These are phyloP conservation scores for Basipetospora chlamydospora DNA, from an alignment of 2,329 filamentous ascomycete genomes.

Conservation along the genomic window DNA sequence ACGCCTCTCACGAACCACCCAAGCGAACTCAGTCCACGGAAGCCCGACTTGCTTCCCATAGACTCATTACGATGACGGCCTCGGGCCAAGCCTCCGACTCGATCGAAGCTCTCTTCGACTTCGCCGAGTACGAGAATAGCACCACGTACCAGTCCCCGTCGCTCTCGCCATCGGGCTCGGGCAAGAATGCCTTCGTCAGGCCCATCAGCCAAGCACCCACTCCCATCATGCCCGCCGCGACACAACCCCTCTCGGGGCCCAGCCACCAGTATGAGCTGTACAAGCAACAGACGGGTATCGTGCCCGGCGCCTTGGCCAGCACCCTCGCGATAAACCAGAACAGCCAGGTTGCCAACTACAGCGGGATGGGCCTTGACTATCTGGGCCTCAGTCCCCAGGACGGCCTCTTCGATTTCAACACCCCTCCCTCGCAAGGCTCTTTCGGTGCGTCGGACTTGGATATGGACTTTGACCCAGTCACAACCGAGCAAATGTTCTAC, in stretches of 20 bases:
- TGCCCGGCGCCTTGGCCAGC: slow-evolving; percentile 67
- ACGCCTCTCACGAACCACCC: too few species aligned
- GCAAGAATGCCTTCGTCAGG: slow-evolving; percentile 37
- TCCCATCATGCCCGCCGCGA: slow-evolving; percentile 36
- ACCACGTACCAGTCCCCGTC: slow-evolving; percentile 44
- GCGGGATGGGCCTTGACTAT: slow-evolving; percentile 35
- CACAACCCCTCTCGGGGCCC: slow-evolving; percentile 56
- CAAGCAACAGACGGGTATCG: slow-evolving; percentile 88
- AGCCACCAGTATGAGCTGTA: slow-evolving; percentile 94
- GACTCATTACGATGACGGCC: slow-evolving; percentile 25
- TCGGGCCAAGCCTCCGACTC: slow-evolving; percentile 31
- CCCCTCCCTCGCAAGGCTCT: slow-evolving; percentile 44
- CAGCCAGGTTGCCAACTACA: slow-evolving; percentile 37
- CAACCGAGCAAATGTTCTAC: slow-evolving; percentile 52
- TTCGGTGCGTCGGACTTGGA: slow-evolving; percentile 52
- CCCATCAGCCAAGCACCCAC: slow-evolving; percentile 38
- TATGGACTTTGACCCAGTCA: slow-evolving; percentile 34
- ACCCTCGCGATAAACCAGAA: slow-evolving; percentile 64
- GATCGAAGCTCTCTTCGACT: slow-evolving; percentile 44
- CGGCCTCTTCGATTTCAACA: slow-evolving; percentile 59
- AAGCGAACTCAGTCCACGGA: too few species aligned
- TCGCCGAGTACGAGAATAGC: slow-evolving; percentile 47
- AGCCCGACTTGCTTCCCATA: too few species aligned
- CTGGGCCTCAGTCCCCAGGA: slow-evolving; percentile 44
- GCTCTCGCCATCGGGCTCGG: slow-evolving; percentile 36